These are phyloP conservation scores for Taphrina populina DNA, from an alignment of 1,139 yeast species.

Conservation along the genomic window DNA sequence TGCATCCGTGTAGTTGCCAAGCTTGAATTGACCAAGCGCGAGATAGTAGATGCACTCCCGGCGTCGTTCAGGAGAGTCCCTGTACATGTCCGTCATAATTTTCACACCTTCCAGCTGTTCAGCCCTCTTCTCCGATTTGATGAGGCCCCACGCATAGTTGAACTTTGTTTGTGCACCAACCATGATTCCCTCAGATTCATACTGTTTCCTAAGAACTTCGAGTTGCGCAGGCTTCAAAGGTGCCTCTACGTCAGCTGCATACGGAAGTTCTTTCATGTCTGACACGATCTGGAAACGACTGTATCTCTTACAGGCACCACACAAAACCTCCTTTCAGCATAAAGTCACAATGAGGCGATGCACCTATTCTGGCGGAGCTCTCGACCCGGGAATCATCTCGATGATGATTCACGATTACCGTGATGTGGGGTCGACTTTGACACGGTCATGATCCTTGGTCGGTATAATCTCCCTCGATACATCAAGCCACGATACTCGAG, in stretches of 20 bases:
- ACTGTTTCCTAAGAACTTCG: conserved; percentile 71
- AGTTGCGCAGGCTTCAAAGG: conserved; percentile 76
- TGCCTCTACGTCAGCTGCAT: conserved; percentile 36
- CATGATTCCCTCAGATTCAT: conserved; percentile 73
- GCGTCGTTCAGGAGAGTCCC: conserved; percentile 76
- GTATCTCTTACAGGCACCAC: too few species aligned
- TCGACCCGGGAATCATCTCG: too few species aligned
- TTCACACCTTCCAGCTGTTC: conserved; percentile 79
- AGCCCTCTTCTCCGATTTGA: conserved; percentile 61
- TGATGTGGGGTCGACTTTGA: too few species aligned
- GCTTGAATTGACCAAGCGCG: conserved; percentile 81
- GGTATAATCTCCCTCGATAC: too few species aligned
- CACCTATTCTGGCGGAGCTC: too few species aligned
- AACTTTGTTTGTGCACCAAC: conserved; percentile 81
- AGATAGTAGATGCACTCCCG: conserved; percentile 87
- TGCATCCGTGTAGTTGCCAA: conserved; percentile 84
- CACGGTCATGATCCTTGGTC: too few species aligned
- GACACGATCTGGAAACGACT: too few species aligned
- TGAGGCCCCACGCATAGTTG: conserved; percentile 94
- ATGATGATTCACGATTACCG: too few species aligned
- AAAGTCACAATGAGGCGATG: too few species aligned
- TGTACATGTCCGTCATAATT: conserved; percentile 69
- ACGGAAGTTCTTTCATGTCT: conserved; percentile 21
- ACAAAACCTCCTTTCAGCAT: too few species aligned
- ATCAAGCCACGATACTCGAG: too few species aligned